Conservation (phyloP, 768 basidiomycete species). For the Kwoniella mangroviensis region DNA sequence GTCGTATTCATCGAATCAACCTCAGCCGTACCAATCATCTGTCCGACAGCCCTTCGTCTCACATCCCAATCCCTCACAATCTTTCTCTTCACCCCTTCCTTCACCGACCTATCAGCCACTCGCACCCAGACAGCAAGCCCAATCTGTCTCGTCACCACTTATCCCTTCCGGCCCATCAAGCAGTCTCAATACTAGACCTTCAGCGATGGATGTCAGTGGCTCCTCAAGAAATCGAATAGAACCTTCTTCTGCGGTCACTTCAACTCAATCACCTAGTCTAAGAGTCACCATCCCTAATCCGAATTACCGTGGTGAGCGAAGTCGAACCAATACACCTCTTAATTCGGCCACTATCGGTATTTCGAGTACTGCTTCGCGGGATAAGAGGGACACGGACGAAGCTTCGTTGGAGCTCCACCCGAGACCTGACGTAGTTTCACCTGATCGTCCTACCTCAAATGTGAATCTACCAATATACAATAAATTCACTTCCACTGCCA, state of each 20-base stretch:
- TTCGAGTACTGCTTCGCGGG: background rate
- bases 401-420: conserved; percentile 9
- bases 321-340: background rate
- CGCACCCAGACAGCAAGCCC: background rate
- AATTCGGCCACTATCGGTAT: background rate
- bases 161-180: background rate
- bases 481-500: background rate
- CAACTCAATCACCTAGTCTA: conserved; percentile 1
- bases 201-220: background rate
- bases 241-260: background rate
- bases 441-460: too few relatives aligned
- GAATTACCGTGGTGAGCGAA: conserved; percentile 9
- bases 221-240: background rate
- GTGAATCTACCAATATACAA: background rate
- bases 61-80: background rate
- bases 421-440: background rate
- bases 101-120: background rate
- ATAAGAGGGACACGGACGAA: conserved; percentile 14
- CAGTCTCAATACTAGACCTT: background rate
- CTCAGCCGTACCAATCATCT: background rate
- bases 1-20: background rate
- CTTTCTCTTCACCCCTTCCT: background rate
- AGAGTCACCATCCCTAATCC: conserved; percentile 12
- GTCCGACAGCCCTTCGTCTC: background rate
- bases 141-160: too few relatives aligned